Evolutionary conservation across 352 stramenopile species (phyloP).

Genomic region (Pythium coloratum): DNA sequence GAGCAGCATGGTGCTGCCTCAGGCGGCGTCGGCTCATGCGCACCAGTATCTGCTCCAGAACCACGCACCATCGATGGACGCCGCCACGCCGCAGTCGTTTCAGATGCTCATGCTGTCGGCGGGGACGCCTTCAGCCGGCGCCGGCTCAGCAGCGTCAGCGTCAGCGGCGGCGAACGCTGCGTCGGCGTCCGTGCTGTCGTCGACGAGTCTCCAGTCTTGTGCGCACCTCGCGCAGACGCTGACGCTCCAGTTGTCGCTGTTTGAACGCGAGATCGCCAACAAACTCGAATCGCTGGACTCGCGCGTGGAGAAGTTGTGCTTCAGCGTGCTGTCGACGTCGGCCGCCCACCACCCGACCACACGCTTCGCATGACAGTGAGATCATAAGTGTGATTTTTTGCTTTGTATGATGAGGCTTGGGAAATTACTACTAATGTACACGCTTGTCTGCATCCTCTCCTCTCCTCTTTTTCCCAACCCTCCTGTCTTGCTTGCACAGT

Average conservation of each 20-base stretch:
- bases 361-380: slow-evolving; percentile 24
- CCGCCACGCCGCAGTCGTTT: slow-evolving; percentile 23
- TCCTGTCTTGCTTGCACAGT: not conserved
- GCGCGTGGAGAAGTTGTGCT: slow-evolving; percentile 61
- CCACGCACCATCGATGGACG: slow-evolving; percentile 12
- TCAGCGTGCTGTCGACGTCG: slow-evolving; percentile 35
- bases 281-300: slow-evolving; percentile 70
- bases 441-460: not conserved
- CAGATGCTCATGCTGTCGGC: slow-evolving; percentile 34
- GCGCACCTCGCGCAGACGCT: slow-evolving; percentile 25
- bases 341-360: not conserved
- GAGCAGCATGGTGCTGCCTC: slow-evolving; percentile 26
- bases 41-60: slow-evolving; percentile 24
- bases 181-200: not conserved
- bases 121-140: slow-evolving; percentile 5
- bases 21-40: not conserved
- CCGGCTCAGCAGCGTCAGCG: not conserved
- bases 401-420: not conserved
- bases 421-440: slow-evolving; percentile 3
- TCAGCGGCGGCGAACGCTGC: not conserved
- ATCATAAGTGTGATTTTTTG: not conserved
- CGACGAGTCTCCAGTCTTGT: slow-evolving; percentile 15
- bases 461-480: not conserved
- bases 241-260: slow-evolving; percentile 41
- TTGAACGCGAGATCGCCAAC: slow-evolving; percentile 47